Base-by-base conservation (phyloP, 139 green algal species). In the Yamagishiella unicocca region DNA sequence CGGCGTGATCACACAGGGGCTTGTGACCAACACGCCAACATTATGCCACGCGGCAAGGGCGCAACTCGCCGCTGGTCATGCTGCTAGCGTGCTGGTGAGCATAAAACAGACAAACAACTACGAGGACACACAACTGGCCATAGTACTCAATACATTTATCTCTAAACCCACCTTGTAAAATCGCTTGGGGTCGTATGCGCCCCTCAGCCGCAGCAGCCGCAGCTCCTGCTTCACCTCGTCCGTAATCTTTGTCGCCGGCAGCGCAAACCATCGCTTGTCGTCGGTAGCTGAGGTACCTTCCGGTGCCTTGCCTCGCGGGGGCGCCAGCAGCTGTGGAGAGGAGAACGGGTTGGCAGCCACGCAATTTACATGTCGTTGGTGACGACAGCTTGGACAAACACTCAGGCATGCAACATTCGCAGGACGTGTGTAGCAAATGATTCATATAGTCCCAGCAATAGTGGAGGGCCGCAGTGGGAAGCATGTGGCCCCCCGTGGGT, bases 101-200 rank as follows among this genome's bases (percentile, higher is more conserved):
- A 58, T 58, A 12, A 58, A 58, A 17, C 12, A 58, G 17, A 58
- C 50, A 58, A 58, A 17, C 50, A n/a, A n/a, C n/a, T n/a, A n/a
- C n/a, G n/a, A n/a, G n/a, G n/a, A n/a, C n/a, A n/a, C n/a, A n/a
- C n/a, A n/a, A n/a, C n/a, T n/a, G n/a, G n/a, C n/a, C n/a, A n/a
- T n/a, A n/a, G n/a, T n/a, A n/a, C n/a, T n/a, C 12, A 58, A 25
- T 25, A 12, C 12, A 58, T 58, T 58, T 17, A 58, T 58, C 50
- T 17, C 50, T 17, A 17, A 58, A 58, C 50, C 50, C 40, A 75
- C 83, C 88, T 96, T 96, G 93, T 98, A 98, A 89, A 98, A 97
- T 55, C 96, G 93, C 92, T 98, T 98, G 67, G 96, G 94, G 88
- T 98, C 96, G 53, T 96, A 94, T 1, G 95, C 93, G 25, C 93